Percentiles rank a stretch among this genome's conserved stretches.
Conservation (phyloP, 345 rosid genomes). For the Gynandropsis gynandra region DNA sequence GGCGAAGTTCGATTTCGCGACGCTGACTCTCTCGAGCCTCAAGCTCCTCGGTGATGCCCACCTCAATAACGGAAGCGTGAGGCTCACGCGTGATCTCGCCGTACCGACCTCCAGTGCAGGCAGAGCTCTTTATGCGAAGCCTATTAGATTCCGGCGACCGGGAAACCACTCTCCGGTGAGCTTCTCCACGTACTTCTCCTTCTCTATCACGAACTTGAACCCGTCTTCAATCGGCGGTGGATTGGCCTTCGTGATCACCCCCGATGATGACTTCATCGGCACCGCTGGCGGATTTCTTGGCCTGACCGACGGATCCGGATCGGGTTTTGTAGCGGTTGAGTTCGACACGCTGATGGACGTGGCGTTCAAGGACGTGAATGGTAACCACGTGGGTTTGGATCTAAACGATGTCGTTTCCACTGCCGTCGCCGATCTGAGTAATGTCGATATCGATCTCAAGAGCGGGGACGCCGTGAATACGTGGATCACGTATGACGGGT, state of each 20-base stretch:
- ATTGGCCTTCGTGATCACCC: constrained; percentile 74
- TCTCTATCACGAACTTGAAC: constrained; percentile 62
- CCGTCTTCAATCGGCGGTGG: constrained; percentile 96
- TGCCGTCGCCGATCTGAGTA: constrained; percentile 56
- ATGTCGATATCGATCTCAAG: constrained; percentile 69
- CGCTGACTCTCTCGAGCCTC: constrained; percentile 58
- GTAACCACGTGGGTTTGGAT: constrained; percentile 95
- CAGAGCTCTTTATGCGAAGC: constrained; percentile 60
- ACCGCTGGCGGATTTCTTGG: constrained; percentile 75
- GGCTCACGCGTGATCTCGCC: constrained; percentile 75
- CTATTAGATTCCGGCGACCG: constrained; percentile 62
- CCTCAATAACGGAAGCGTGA: constrained; percentile 63
- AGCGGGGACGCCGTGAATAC: constrained; percentile 80
- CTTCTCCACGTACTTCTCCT: constrained; percentile 82
- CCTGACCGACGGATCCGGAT: constrained; percentile 34
- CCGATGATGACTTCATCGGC: constrained; percentile 62
- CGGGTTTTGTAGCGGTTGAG: constrained; percentile 78
- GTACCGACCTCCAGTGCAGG: constrained; percentile 89
- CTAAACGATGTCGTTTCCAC: constrained; percentile 71
- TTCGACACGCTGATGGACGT: constrained; percentile 94
- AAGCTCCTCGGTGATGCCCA: constrained; percentile 91
- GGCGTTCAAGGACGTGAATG: constrained; percentile 72
- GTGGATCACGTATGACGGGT: constrained; percentile 79
- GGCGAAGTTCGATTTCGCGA: constrained; percentile 71
- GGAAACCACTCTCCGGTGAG: constrained; percentile 45